Conservation (phyloP, 1,284 basidiomycete genomes). For the Microbotryum scabiosae region DNA sequence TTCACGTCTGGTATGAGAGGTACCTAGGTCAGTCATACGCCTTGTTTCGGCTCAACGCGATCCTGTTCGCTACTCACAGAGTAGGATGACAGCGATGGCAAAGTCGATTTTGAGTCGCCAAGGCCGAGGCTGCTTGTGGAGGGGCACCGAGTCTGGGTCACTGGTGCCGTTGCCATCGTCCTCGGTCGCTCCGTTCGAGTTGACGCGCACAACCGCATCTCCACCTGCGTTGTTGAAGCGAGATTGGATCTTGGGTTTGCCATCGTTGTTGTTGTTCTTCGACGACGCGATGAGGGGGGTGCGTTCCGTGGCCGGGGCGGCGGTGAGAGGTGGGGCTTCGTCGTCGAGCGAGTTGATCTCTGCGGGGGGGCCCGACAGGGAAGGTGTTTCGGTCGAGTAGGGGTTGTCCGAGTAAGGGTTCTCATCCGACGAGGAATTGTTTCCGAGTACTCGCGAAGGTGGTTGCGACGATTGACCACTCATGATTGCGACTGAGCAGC, state of each 20-base stretch:
- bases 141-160: neutral
- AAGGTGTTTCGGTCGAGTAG: too few species aligned
- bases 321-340: neutral
- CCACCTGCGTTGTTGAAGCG: constrained; percentile 1
- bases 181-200: neutral
- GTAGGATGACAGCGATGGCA: constrained; percentile 10
- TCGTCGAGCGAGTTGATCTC: constrained; percentile 18
- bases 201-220: neutral
- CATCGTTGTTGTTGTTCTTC: neutral
- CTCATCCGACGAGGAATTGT: too few species aligned
- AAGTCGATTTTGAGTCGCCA: constrained; percentile 20
- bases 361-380: too few species aligned
- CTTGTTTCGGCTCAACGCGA: too few species aligned
- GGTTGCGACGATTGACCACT: too few species aligned
- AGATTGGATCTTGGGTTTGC: constrained; percentile 1
- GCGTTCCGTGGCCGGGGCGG: constrained; percentile 3
- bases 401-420: too few species aligned
- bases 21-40: neutral
- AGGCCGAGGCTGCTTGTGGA: constrained; percentile 3
- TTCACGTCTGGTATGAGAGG: constrained; percentile 12
- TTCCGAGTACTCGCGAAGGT: too few species aligned
- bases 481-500: too few species aligned
- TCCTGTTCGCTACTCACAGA: constrained; percentile 5
- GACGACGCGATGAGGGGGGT: constrained; percentile 5
- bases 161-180: neutral